A percentile compares a stretch with the other conserved stretches of the same genome.
These are phyloP conservation scores for Fusarium papillatum DNA, from an alignment of 2,329 filamentous ascomycete genomes.

Conservation along the genomic window DNA sequence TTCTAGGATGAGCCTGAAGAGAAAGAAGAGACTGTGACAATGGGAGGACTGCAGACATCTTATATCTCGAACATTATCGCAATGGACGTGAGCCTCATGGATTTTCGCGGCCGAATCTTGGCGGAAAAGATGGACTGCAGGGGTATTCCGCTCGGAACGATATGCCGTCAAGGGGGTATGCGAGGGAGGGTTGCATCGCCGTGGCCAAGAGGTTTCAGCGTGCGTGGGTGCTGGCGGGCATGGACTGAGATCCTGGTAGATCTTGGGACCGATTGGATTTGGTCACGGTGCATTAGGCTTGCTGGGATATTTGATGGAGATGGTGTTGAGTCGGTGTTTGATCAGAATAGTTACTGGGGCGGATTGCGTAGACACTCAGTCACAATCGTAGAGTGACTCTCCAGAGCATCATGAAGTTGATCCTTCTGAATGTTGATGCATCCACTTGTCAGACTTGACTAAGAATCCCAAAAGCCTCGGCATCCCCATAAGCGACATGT, in stretches of 20 bases:
- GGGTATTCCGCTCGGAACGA: conserved; percentile 24
- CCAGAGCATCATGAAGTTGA: background rate
- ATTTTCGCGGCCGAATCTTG: conserved; percentile 19
- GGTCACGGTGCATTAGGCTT: background rate
- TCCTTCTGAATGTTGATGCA: background rate
- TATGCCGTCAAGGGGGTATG: conserved; percentile 29
- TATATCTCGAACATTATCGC: conserved; percentile 25
- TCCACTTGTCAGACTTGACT: background rate
- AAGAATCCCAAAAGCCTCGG: conserved; percentile 2
- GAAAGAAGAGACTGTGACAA: conserved; percentile 14
- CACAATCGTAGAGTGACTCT: too few species aligned
- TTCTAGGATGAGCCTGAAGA: conserved; percentile 46
- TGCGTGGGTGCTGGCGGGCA: conserved; percentile 4
- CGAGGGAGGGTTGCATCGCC: conserved; percentile 28
- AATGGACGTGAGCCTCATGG: conserved; percentile 24
- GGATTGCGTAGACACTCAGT: too few species aligned
- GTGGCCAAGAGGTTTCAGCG: conserved; percentile 37
- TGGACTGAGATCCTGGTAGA: conserved; percentile 21
- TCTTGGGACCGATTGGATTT: conserved; percentile 11
- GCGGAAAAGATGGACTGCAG: conserved; percentile 15
- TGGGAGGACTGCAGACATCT: conserved; percentile 6
- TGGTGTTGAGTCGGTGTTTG: background rate
- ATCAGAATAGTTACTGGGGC: too few species aligned
- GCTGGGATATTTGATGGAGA: background rate
- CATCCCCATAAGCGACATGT: conserved; percentile 5